Base-by-base conservation (phyloP, 2,329 filamentous ascomycete genomes). In the Aureobasidium sp. region DNA sequence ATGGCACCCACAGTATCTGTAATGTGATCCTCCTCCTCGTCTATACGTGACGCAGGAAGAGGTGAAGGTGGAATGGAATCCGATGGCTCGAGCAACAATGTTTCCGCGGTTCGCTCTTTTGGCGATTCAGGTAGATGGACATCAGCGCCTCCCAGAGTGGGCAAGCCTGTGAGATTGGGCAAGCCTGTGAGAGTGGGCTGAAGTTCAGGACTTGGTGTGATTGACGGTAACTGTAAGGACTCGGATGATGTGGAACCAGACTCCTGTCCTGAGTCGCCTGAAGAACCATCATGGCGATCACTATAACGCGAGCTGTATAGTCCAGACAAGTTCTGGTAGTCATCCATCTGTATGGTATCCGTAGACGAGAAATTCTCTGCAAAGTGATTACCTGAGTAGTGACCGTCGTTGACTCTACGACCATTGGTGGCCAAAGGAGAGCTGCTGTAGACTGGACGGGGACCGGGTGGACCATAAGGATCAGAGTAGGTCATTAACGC, bases 1-100 rank as follows among this genome's bases (percentile, higher is more conserved):
- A 99, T 96, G 32, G 92, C 94, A 48, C 95, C 94, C 63, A 99
- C 91, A 13, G 94, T 99, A 77, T 99, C 94, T 3, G 88, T 95
- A 67, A 99, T 81, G 69, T 88, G 82, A 64, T 90, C 86, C 27
- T 78, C 55, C 16, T 39, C 55, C 16, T 39, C 15, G 34, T 49
- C 44, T 15, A n/a, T 45, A 27, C 32, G 41, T 21, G 52, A 39
- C n/a, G 42, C 25, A 8, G 54, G 34, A 2, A 37, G 53, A 50
- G 50, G 37, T 27, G 61, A 45, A 16, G 37, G n/a, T 39, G 25
- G 11, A 10, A 29, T 7, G 16, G 41, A 5, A 44, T 36, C n/a
- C 2, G 30, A 29, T 21, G 15, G 10, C 32, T 36, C 29, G 5
- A 13, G 5, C n/a, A 30, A 36, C 4, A 13, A 13, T 47, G 54